These are phyloP conservation scores for Ramaria rubella DNA, from an alignment of 768 basidiomycete genomes.

Conservation along the genomic window DNA sequence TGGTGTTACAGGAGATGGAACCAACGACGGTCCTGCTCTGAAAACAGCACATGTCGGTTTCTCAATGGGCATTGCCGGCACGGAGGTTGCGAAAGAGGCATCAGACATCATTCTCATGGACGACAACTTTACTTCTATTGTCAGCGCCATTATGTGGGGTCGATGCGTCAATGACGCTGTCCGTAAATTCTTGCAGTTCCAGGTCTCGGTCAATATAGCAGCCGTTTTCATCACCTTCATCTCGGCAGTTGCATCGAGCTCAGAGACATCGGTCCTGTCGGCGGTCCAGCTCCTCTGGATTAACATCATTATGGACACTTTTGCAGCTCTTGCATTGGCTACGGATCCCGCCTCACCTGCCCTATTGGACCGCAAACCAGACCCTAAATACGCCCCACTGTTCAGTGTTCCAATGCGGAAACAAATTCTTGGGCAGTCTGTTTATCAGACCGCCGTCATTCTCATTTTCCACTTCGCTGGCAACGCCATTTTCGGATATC, in stretches of 20 bases:
- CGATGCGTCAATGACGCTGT: constrained; percentile 98
- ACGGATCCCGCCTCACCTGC: constrained; percentile 86
- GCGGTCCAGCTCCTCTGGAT: constrained; percentile 98
- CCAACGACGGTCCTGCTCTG: constrained; percentile 94
- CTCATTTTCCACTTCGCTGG: constrained; percentile 90
- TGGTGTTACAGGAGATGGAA: constrained; percentile 96
- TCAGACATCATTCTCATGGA: constrained; percentile 99
- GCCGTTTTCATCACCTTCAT: constrained; percentile 93
- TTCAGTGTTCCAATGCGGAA: constrained; percentile 96
- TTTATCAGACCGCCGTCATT: constrained; percentile 77
- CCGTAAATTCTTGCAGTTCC: constrained; percentile 96
- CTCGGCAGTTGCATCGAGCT: constrained; percentile 71
- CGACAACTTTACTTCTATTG: constrained; percentile 93
- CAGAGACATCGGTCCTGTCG: constrained; percentile 80
- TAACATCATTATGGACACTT: constrained; percentile 98
- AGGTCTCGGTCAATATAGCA: constrained; percentile 89
- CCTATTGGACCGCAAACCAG: constrained; percentile 84
- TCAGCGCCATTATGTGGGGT: constrained; percentile 98
- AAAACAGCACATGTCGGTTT: constrained; percentile 96
- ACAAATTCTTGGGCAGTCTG: constrained; percentile 86
- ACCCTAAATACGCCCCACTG: constrained; percentile 80
- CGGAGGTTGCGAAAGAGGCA: constrained; percentile 97
- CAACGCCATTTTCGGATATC: constrained; percentile 56
- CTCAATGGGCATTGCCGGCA: constrained; percentile 94
- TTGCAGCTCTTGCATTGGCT: constrained; percentile 94